Evolutionary conservation across 345 rosid genomes (phyloP).

Genomic region (Citrus mangshanensis): DNA sequence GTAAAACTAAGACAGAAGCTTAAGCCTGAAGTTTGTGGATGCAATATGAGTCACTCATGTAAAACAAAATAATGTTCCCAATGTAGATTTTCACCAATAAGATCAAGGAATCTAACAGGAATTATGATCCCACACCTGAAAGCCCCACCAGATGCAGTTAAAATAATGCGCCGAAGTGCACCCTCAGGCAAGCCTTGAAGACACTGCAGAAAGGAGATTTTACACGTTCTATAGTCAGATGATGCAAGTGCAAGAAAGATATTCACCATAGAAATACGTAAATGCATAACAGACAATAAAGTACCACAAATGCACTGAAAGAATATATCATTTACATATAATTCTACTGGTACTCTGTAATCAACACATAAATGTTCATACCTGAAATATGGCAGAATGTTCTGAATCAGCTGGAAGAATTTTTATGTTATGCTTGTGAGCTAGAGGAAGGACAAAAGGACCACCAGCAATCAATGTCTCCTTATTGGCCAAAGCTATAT

Average conservation of each 20-base stretch:
- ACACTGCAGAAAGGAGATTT: conserved; percentile 56
- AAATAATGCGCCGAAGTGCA: conserved; percentile 79
- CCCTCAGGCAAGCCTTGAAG: conserved; percentile 93
- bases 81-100: neutral
- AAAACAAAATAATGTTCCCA: neutral
- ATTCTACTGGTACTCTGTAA: neutral
- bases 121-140: conserved; percentile 64
- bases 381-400: conserved; percentile 99
- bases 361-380: conserved; percentile 18
- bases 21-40: neutral
- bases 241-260: conserved; percentile 5
- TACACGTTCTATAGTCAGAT: conserved; percentile 1
- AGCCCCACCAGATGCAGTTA: conserved; percentile 98
- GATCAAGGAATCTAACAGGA: conserved; percentile 15
- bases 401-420: conserved; percentile 99
- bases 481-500: conserved; percentile 94
- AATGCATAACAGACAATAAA: neutral
- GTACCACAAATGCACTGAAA: neutral
- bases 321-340: neutral
- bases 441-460: conserved; percentile 96
- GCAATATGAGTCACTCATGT: neutral
- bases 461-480: conserved; percentile 98
- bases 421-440: conserved; percentile 80
- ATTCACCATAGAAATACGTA: neutral
- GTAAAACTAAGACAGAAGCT: neutral